These are phyloP conservation scores for Lentinula guzmanii DNA, from an alignment of 768 basidiomycete genomes.

Conservation along the genomic window DNA sequence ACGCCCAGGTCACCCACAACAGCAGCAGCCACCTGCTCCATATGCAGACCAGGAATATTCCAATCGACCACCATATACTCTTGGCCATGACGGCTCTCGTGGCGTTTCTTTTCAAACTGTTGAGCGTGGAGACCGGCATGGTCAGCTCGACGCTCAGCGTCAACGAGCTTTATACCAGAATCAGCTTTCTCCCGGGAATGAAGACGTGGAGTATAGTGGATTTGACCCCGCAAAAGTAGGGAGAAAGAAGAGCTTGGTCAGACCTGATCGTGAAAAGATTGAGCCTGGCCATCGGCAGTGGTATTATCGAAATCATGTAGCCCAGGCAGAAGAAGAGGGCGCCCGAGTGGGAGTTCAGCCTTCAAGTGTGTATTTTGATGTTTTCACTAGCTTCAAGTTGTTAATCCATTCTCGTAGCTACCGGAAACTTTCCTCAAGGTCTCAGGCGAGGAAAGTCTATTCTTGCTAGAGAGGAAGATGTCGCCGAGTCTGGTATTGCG, in stretches of 20 bases:
- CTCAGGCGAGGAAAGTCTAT: conserved; percentile 87
- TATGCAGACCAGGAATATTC: conserved; percentile 25
- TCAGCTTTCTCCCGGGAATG: conserved; percentile 35
- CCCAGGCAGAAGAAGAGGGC: conserved; percentile 68
- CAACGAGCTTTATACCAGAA: conserved; percentile 38
- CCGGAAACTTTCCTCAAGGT: conserved; percentile 70
- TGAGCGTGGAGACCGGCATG: conserved; percentile 66
- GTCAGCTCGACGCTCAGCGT: conserved; percentile 48
- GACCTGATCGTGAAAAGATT: conserved; percentile 93
- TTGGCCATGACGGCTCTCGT: conserved; percentile 28
- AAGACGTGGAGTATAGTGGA: conserved; percentile 18
- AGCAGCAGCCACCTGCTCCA: conserved; percentile 32
- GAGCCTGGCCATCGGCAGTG: conserved; percentile 91
- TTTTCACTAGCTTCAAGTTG: not conserved
- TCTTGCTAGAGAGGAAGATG: conserved; percentile 84
- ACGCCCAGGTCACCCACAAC: conserved; percentile 35
- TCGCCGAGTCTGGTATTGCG: conserved; percentile 87
- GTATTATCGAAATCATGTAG: conserved; percentile 89
- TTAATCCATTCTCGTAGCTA: conserved; percentile 34
- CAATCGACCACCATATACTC: conserved; percentile 22
- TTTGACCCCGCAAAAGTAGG: conserved; percentile 45
- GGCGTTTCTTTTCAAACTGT: conserved; percentile 63
- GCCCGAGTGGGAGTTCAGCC: conserved; percentile 67
- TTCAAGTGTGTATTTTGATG: conserved; percentile 57
- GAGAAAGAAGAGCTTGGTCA: conserved; percentile 89